Evolutionary conservation across 805 yeast genomes (phyloP).

Genomic region (Cyberlindnera lachancei): DNA sequence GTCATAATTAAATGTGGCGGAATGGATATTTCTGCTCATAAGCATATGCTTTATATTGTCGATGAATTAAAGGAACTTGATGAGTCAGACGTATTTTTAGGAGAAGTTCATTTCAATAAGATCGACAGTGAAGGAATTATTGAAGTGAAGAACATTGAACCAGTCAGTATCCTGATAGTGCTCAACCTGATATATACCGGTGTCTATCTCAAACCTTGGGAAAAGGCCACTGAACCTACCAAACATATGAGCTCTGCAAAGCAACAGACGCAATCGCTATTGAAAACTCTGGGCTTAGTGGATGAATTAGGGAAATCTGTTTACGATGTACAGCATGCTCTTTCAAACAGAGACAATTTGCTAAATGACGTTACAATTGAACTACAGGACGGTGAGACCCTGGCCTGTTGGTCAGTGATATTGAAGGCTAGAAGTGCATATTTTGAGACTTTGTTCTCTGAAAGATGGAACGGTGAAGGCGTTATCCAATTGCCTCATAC

Average conservation of each 20-base stretch:
- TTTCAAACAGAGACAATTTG: constrained; percentile 4
- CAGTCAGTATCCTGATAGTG: constrained; percentile 30
- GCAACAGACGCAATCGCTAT: constrained; percentile 5
- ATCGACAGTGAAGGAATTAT: constrained; percentile 14
- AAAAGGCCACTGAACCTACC: constrained; percentile 10
- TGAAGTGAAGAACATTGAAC: constrained; percentile 11
- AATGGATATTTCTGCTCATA: constrained; percentile 25
- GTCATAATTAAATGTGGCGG: no score
- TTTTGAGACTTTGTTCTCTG: constrained; percentile 51
- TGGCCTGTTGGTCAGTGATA: constrained; percentile 42
- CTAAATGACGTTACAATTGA: constrained; percentile 35
- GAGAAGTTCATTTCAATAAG: constrained; percentile 8
- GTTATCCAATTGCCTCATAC: constrained; percentile 38
- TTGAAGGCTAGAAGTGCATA: constrained; percentile 52
- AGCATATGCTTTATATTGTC: constrained; percentile 6
- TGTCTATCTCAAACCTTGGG: constrained; percentile 38
- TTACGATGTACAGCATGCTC: constrained; percentile 2
- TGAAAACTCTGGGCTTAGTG: constrained; percentile 8
- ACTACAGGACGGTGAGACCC: constrained; percentile 37
- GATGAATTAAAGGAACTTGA: constrained; percentile 22
- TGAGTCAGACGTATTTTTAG: constrained; percentile 22
- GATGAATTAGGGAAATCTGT: constrained; percentile 13
- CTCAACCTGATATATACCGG: constrained; percentile 47
- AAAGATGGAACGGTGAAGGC: constrained; percentile 39
- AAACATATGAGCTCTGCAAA: constrained; percentile 3